Evolutionary conservation across 1,284 basidiomycete species (phyloP), one percentile per base, ranked within the genome.

Genomic region (Ustilago vetiveriae): DNA sequence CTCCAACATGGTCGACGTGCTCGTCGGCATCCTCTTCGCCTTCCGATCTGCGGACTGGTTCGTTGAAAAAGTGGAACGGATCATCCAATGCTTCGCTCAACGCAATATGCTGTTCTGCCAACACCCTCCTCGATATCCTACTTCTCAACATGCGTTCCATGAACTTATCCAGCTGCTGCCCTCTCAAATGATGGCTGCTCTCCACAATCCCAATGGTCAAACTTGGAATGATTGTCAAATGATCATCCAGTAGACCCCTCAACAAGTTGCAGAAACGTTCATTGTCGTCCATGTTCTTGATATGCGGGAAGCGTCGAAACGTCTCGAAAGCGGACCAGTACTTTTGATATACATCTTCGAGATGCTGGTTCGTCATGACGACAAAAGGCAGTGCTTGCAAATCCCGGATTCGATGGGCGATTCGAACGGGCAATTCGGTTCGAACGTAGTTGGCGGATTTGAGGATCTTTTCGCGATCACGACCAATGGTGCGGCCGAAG

Each of bases 71-170:
- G 36, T 68, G 62, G 46, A 78, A 78, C 11, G 76, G 75, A 47
- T 76, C 75, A 33, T 74, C 74, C 23, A 75, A 46, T 33, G 86
- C 86, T 54, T 88, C 86, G 5, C 90, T 90, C 5, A 95, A 85
- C 3, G 91, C 90, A 51, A 94, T 88, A 74, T 95, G 92, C 76
- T 95, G 92, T 78, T 94, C 91, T 2, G 89, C 91, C 26, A 95
- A 85, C 24, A 95, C 92, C 36, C 93, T 87, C 22, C 92, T 86
- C 9, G 92, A 93, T 79, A 95, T 93, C 49, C 93, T 86, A 3
- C 92, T 94, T 40, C 92, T 86, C 9, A 95, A 86, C 93, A 95
- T 95, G 23, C 92, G 87, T 21, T 88, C 87, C 89, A 94, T 92
- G 82, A 94, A 93, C 8, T 90, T 86, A 81, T 95, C 92, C 14